These are phyloP conservation scores for Dothiorella sarmentorum DNA, from an alignment of 2,329 filamentous ascomycete genomes.

Conservation along the genomic window DNA sequence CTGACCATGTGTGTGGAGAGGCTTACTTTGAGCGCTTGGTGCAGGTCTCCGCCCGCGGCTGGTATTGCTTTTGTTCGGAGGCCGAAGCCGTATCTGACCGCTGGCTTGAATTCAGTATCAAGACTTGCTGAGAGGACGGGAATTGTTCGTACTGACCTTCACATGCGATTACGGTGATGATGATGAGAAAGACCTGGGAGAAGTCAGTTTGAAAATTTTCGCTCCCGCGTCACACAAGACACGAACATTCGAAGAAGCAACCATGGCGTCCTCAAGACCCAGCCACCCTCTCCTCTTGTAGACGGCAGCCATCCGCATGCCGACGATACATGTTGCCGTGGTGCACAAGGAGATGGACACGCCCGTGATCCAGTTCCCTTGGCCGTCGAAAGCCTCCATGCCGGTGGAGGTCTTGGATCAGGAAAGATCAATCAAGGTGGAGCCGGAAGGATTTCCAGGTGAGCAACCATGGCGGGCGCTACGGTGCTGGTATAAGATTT, in stretches of 20 bases:
- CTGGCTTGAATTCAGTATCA: neutral
- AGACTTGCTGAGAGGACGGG: no score
- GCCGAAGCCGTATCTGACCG: slow-evolving; percentile 28
- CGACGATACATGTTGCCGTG: slow-evolving; percentile 23
- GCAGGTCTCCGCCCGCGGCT: slow-evolving; percentile 22
- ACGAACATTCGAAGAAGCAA: slow-evolving; percentile 26
- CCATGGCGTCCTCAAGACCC: slow-evolving; percentile 27
- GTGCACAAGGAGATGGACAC: slow-evolving; percentile 24
- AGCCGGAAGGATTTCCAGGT: neutral
- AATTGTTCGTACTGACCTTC: slow-evolving; percentile 5
- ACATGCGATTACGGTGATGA: slow-evolving; percentile 7
- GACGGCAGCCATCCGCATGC: slow-evolving; percentile 23
- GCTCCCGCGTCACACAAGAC: neutral
- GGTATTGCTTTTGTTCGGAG: slow-evolving; percentile 23
- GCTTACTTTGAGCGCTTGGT: slow-evolving; percentile 24
- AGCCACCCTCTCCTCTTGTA: slow-evolving; percentile 27
- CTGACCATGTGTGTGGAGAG: neutral
- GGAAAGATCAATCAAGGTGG: neutral
- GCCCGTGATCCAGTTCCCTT: slow-evolving; percentile 26
- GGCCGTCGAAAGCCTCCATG: slow-evolving; percentile 25
- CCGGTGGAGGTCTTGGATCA: neutral
- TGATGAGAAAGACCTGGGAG: neutral
- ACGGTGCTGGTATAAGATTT: neutral
- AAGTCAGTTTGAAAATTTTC: neutral
- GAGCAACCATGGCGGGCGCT: neutral